Evolutionary conservation across 192 early-diverging fungal species (phyloP), one percentile per base, ranked within the genome.

Genomic region (Physocladia obscura): DNA sequence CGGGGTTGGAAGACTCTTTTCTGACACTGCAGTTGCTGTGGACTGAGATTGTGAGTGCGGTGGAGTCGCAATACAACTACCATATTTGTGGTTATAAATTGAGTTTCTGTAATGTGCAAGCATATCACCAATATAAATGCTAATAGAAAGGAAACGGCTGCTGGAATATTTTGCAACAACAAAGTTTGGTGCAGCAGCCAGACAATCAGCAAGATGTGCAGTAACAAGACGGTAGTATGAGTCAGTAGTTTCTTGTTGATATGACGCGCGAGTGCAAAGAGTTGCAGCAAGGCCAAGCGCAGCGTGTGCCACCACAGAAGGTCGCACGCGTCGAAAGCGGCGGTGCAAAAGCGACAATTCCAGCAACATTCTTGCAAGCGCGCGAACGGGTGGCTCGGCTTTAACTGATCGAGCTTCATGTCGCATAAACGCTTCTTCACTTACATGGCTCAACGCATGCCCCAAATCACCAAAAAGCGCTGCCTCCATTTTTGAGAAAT

Each of bases 331-430:
- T 8, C 87, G 30, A 62, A 84, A 84, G 26, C 73, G 49, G n/a
- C 73, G 60, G 44, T 80, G 70, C 19, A 87, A 69, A 15, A 74
- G 36, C 8, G 82, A 55, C 6, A 81, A 36, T 49, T 87, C 86
- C 73, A 84, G 74, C 8, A 87, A 35, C 64, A 85, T 83, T 21
- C 84, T 55, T 27, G 84, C 77, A 19, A 87, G 52, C 26, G 77
- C 73, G 2, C 63, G 71, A n/a, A 74, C 60, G 8, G 70, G 67
- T 2, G 63, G 79, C 11, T 44, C 40, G 11, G 40, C 40, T 26
- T 37, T 60, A 4, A 62, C 52, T 26, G 49, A 22, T 8, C 40
- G 40, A 5, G 36, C 8, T 49, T 67, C 48, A 8, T 62, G 47
- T 49, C 74, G 71, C 2, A 85, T 64, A 55, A 86, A 86, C 0